A percentile compares a stretch with the other conserved stretches of the same genome.
These are phyloP conservation scores for Santalum album DNA, from an alignment of 164 flowering plant species.

Conservation along the genomic window DNA sequence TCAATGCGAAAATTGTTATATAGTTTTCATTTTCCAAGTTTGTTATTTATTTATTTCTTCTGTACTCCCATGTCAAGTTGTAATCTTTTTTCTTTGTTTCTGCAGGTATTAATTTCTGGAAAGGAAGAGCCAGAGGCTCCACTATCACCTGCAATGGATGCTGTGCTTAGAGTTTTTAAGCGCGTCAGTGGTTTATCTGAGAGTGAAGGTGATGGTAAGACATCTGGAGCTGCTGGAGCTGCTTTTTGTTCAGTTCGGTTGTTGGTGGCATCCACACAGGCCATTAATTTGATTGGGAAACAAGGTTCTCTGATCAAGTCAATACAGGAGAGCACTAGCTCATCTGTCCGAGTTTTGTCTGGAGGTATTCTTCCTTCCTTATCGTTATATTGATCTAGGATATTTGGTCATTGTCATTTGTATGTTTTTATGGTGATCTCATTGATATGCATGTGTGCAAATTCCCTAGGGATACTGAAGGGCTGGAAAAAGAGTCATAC, in stretches of 20 bases:
- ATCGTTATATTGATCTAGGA: too few species aligned
- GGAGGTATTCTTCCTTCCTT: conserved; percentile 36
- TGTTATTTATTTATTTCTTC: neutral
- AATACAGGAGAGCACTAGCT: conserved; percentile 70
- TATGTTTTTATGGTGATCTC: too few species aligned
- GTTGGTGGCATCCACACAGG: conserved; percentile 74
- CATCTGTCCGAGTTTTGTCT: conserved; percentile 65
- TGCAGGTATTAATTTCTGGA: conserved; percentile 76
- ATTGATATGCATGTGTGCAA: too few species aligned
- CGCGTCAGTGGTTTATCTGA: conserved; percentile 66
- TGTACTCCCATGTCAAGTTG: neutral
- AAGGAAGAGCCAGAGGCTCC: conserved; percentile 78
- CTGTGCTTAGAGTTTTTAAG: conserved; percentile 67
- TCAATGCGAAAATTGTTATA: too few species aligned
- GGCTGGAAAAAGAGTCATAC: too few species aligned
- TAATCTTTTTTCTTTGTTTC: neutral
- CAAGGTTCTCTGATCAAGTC: conserved; percentile 81
- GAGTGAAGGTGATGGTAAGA: conserved; percentile 34
- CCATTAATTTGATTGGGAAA: conserved; percentile 82
- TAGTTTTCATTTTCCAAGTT: too few species aligned
- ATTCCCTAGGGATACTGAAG: too few species aligned
- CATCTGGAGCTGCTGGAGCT: conserved; percentile 29
- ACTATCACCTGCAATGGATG: conserved; percentile 92
- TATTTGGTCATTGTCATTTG: neutral
- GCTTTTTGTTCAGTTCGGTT: conserved; percentile 58